Evolutionary conservation across 169 alveolate species (phyloP).

Genomic region (Eimeria falciformis): DNA sequence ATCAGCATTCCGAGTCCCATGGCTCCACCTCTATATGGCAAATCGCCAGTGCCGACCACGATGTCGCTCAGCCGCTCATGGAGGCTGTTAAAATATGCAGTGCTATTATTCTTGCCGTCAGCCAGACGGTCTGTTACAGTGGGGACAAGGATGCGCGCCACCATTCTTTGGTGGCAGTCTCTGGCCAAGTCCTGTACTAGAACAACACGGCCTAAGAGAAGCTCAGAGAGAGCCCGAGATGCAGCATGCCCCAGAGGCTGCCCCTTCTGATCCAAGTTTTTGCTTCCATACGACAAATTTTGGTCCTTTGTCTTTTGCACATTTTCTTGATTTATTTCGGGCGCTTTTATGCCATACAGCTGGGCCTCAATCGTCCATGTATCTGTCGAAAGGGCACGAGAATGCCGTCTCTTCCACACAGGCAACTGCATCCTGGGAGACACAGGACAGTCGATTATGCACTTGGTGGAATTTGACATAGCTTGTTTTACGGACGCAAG

Average conservation of each 20-base stretch:
- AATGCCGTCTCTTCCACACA: no score
- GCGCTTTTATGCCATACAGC: no score
- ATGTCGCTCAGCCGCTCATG: not conserved
- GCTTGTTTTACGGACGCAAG: not conserved
- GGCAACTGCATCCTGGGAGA: not conserved
- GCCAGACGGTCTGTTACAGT: not conserved
- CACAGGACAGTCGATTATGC: not conserved
- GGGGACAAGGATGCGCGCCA: constrained; percentile 2
- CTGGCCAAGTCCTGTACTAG: not conserved
- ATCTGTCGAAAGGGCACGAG: no score
- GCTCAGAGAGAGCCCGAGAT: constrained; percentile 11
- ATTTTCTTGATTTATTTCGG: no score
- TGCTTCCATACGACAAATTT: constrained; percentile 15
- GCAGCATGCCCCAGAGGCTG: constrained; percentile 19
- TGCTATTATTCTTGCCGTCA: not conserved
- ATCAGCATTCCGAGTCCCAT: no score
- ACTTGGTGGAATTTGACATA: not conserved
- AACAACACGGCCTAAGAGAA: not conserved
- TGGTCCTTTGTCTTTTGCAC: no score
- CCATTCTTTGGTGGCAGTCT: not conserved
- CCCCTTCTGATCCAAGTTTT: not conserved
- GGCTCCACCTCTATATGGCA: no score
- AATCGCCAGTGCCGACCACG: no score
- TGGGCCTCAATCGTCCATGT: no score
- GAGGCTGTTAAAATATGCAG: not conserved